These are phyloP conservation scores for Multifurca ochricompacta DNA, from an alignment of 768 basidiomycete species.

Conservation along the genomic window DNA sequence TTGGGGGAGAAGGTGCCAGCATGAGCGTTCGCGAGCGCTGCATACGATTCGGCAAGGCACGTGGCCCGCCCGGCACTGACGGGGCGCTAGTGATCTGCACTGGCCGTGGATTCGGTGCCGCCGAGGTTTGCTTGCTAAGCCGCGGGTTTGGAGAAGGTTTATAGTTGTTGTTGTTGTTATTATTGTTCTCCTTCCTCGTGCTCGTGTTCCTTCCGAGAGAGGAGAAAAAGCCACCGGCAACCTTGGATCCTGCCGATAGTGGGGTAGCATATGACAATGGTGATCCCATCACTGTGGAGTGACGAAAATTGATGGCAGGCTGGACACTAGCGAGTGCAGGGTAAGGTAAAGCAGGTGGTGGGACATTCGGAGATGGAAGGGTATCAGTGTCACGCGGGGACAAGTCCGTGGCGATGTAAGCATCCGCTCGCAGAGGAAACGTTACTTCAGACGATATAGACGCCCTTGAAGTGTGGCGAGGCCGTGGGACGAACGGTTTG, in stretches of 20 bases:
- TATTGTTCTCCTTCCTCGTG: conserved; percentile 13
- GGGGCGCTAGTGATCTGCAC: conserved; percentile 35
- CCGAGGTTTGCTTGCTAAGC: conserved; percentile 33
- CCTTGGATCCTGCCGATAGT: background rate
- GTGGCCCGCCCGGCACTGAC: conserved; percentile 65
- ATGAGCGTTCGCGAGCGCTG: conserved; percentile 64
- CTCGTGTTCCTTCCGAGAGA: conserved; percentile 22
- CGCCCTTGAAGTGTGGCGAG: conserved; percentile 60
- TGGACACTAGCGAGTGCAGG: conserved; percentile 49
- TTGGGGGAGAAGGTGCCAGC: conserved; percentile 29
- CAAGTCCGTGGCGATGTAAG: conserved; percentile 70
- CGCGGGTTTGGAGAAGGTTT: background rate
- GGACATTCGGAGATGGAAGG: conserved; percentile 43
- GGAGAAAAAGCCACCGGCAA: conserved; percentile 8
- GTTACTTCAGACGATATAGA: conserved; percentile 72
- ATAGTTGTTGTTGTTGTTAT: background rate
- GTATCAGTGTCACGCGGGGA: conserved; percentile 35
- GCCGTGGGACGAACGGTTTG: conserved; percentile 31
- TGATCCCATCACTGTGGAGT: conserved; percentile 8
- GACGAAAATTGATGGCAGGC: conserved; percentile 5
- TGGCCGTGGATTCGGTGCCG: conserved; percentile 28
- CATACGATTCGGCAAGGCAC: conserved; percentile 53
- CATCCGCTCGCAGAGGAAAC: conserved; percentile 74
- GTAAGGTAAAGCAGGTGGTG: conserved; percentile 59
- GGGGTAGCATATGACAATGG: background rate